A percentile compares a stretch with the other conserved stretches of the same genome.
phyloP scores from a whole-genome alignment of 495 filamentous ascomycete species.

The Hyaloscypha bicolor region DNA sequence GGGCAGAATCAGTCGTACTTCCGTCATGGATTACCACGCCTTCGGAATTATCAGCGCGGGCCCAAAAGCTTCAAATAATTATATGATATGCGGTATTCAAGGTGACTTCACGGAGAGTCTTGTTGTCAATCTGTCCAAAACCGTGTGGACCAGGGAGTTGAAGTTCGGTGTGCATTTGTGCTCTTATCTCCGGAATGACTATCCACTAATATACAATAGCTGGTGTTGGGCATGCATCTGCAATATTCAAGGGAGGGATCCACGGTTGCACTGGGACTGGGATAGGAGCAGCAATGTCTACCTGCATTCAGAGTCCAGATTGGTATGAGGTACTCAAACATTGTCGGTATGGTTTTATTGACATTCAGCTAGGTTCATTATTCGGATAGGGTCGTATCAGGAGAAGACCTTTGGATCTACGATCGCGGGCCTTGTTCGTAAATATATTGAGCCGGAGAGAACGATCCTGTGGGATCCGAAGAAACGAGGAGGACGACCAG shows the following conservation, averaged over 20 bases:
- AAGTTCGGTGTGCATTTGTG: conserved; percentile 43
- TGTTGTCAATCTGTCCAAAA: conserved; percentile 43
- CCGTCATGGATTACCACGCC: conserved; percentile 51
- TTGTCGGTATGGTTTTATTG: conserved; percentile 7
- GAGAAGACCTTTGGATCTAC: conserved; percentile 48
- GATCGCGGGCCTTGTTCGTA: conserved; percentile 43
- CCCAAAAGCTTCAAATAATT: conserved; percentile 40
- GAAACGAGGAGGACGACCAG: conserved; percentile 45
- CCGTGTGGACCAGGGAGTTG: conserved; percentile 47
- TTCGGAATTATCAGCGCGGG: conserved; percentile 50
- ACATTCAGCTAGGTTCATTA: conserved; percentile 40
- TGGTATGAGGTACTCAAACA: conserved; percentile 34
- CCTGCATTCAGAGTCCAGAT: conserved; percentile 46
- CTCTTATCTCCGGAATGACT: conserved; percentile 1
- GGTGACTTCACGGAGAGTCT: conserved; percentile 46
- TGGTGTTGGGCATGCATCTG: conserved; percentile 46
- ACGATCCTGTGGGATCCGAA: conserved; percentile 53
- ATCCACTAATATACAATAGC: conserved; percentile 36
- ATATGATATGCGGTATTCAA: conserved; percentile 51
- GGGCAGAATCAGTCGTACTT: conserved; percentile 47
- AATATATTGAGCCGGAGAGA: conserved; percentile 46
- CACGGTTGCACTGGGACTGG: conserved; percentile 48
- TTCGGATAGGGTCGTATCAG: conserved; percentile 50
- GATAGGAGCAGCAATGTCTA: conserved; percentile 47
- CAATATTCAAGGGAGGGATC: conserved; percentile 50